These are phyloP conservation scores for Fraxinus platypoda DNA, from an alignment of 305 asterid species.

Conservation along the genomic window DNA sequence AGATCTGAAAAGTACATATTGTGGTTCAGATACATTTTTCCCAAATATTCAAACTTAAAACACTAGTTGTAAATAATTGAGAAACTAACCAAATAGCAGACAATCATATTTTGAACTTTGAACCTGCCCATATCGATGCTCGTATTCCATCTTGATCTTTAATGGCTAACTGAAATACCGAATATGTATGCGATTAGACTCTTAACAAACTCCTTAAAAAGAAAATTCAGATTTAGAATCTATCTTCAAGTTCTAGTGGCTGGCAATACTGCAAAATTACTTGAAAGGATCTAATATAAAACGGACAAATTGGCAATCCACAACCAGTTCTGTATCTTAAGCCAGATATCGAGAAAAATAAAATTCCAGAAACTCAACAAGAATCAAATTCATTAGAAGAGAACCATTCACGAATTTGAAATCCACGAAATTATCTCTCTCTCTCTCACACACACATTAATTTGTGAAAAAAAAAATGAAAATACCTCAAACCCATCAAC, in stretches of 20 bases:
- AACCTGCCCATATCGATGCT: constrained; percentile 54
- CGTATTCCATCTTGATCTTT: constrained; percentile 63
- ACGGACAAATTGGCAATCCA: background rate
- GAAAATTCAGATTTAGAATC: constrained; percentile 22
- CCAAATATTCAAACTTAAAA: background rate
- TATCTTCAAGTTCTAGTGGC: constrained; percentile 24
- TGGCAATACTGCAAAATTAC: background rate
- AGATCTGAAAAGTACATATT: constrained; percentile 47
- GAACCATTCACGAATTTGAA: background rate
- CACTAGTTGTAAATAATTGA: background rate
- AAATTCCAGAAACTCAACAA: constrained; percentile 1
- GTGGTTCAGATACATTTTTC: background rate
- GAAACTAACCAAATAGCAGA: constrained; percentile 69
- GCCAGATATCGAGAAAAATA: background rate
- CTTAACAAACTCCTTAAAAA: background rate
- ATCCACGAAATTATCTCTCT: background rate
- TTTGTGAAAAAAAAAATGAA: background rate
- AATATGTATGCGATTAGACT: background rate
- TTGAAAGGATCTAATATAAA: constrained; percentile 1
- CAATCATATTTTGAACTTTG: constrained; percentile 73
- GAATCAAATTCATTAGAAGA: background rate
- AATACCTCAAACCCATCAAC: background rate
- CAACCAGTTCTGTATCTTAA: constrained; percentile 3
- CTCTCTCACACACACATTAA: background rate
- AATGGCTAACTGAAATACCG: constrained; percentile 31